A percentile compares a stretch with the other conserved stretches of the same genome.
Conservation (phyloP, 2,329 filamentous ascomycete species). For the Fusarium neocosmosporiellum region DNA sequence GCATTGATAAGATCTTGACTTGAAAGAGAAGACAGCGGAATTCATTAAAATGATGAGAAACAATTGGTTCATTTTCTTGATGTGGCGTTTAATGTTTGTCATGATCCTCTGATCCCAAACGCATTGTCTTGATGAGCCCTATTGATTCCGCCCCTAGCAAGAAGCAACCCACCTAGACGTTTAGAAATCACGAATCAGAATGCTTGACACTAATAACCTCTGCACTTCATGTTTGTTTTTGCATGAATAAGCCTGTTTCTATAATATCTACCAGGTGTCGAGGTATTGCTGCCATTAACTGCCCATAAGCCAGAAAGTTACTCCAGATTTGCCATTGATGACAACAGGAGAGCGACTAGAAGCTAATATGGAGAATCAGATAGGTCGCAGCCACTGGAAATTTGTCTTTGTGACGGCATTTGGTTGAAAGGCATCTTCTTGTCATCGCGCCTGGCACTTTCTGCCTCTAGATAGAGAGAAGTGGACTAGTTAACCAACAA, state of each 20-base stretch:
- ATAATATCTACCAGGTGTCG: background rate
- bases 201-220: too few relatives aligned
- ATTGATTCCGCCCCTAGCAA: fast-evolving
- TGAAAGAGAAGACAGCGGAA: background rate
- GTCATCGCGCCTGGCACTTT: background rate
- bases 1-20: background rate
- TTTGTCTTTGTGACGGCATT: background rate
- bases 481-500: background rate
- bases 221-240: too few relatives aligned
- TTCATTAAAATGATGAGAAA: background rate
- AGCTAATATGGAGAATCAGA: background rate
- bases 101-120: background rate
- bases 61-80: background rate
- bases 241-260: too few relatives aligned
- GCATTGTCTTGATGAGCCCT: background rate
- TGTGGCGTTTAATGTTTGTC: background rate
- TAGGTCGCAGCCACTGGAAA: background rate
- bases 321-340: background rate
- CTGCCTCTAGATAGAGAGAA: background rate
- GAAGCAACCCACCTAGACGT: too few relatives aligned
- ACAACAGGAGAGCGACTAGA: background rate
- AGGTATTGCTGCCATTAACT: background rate
- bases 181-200: too few relatives aligned
- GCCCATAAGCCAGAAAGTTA: background rate
- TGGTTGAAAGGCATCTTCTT: background rate